Conservation (phyloP, 202 grass and related monocot genomes). For the Thinopyrum obtusiflorum region DNA sequence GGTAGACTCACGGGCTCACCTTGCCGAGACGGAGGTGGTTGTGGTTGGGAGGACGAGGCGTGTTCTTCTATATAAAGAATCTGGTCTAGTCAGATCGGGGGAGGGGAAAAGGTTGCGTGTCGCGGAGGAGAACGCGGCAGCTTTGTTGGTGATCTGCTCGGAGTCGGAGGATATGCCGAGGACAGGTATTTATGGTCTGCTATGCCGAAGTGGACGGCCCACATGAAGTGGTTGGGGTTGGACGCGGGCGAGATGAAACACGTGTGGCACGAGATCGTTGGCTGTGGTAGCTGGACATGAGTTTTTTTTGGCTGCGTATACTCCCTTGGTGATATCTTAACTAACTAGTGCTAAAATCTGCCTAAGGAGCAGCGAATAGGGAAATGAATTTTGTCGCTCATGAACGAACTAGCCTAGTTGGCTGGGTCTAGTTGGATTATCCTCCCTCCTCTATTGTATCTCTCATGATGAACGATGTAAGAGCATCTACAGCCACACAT, state of each 20-base stretch:
- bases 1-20: neutral
- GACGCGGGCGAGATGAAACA: neutral
- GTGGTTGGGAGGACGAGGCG: neutral
- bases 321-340: too few species aligned
- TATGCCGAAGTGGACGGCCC: neutral
- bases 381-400: too few species aligned
- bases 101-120: neutral
- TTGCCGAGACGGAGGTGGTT: neutral
- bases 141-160: neutral
- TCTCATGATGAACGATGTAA: too few species aligned
- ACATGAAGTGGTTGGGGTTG: neutral
- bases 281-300: neutral
- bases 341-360: too few species aligned
- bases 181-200: slow-evolving; percentile 33
- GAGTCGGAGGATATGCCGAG: neutral
- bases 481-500: too few species aligned
- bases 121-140: neutral
- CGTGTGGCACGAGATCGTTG: slow-evolving; percentile 6
- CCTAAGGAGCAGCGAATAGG: too few species aligned
- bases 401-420: too few species aligned
- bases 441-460: too few species aligned
- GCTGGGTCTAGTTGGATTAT: too few species aligned
- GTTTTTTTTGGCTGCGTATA: too few species aligned
- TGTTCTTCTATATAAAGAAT: neutral
- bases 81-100: neutral